Evolutionary conservation across 148 eudicot genomes (phyloP), one percentile per base, ranked within the genome.

Genomic region (Rhododendron molle): DNA sequence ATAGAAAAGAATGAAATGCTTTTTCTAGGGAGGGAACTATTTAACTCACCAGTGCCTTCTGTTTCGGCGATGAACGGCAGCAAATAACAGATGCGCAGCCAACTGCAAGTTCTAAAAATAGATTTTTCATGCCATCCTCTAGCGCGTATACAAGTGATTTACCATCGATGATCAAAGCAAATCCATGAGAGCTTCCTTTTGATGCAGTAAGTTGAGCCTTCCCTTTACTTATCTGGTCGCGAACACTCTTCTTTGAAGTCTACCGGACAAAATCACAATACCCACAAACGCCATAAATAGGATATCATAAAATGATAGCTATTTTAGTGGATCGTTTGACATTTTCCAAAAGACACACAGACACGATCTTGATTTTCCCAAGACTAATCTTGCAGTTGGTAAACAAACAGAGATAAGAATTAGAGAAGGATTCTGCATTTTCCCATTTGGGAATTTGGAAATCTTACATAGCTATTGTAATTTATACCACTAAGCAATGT

Each of bases 41-140:
- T 30, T 28, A 86, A 76, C 93, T 90, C 78, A 94, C 99, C 93
- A 96, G 80, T 79, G 99, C 98, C 86, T 96, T 96, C 86, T 96
- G 99, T 87, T 95, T 96, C 11, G 99, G 99, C 0, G 99, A 95
- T 47, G 99, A 95, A 23, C 99, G 98, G 67, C 99, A 96, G 84
- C 99, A 96, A 76, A 96, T 96, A 46, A 96, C 99, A 60, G 99
- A 96, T 67, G 98, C 97, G 85, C 99, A 96, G 13, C 89, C 85
- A 40, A 92, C 87, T 5, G 99, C 97, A 85, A 96, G 94, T 76
- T 93, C 95, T 83, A 96, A 87, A 85, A 96, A 93, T 47, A 81
- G 80, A 36, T 88, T 71, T 76, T 95, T 93, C 80, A 92, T 86
- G 83, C 90, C 92, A 85, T 96, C 96, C 47, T 92, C 91, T 84